Conservation (phyloP, 192 early-diverging fungal species). For the Backusella psychrophila region DNA sequence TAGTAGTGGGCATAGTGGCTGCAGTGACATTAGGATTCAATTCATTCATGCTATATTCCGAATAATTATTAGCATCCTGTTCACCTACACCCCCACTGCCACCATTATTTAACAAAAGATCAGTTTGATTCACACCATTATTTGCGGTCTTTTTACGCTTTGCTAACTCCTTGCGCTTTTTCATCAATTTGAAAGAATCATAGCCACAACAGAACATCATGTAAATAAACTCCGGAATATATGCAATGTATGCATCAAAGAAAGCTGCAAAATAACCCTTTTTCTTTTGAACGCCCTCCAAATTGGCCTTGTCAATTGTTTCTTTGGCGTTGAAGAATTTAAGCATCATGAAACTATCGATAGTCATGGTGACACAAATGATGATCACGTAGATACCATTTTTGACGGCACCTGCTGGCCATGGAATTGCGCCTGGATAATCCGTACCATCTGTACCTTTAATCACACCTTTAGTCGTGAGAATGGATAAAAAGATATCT, state of each 20-base stretch:
- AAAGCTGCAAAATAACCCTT: slow-evolving; percentile 17
- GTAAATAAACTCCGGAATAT: slow-evolving; percentile 32
- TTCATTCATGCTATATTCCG: slow-evolving; percentile 2
- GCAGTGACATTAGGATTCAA: background rate
- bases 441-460: slow-evolving; percentile 18
- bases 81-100: background rate
- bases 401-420: slow-evolving; percentile 25
- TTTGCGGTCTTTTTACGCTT: background rate
- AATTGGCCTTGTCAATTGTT: background rate
- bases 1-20: background rate
- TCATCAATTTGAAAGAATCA: slow-evolving; percentile 26
- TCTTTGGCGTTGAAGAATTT: slow-evolving; percentile 19
- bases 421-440: slow-evolving; percentile 8
- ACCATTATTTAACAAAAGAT: background rate
- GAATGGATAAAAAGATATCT: slow-evolving; percentile 16
- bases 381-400: slow-evolving; percentile 27
- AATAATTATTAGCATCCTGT: background rate
- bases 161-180: slow-evolving; percentile 25
- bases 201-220: slow-evolving; percentile 28
- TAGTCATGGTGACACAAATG: slow-evolving; percentile 20
- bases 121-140: slow-evolving; percentile 6
- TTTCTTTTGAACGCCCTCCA: background rate
- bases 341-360: slow-evolving; percentile 26
- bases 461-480: slow-evolving; percentile 19
- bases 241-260: slow-evolving; percentile 31